Evolutionary conservation across 192 early-diverging fungal species (phyloP), one percentile per base, ranked within the genome.

Genomic region (Entophlyctis helioformis): DNA sequence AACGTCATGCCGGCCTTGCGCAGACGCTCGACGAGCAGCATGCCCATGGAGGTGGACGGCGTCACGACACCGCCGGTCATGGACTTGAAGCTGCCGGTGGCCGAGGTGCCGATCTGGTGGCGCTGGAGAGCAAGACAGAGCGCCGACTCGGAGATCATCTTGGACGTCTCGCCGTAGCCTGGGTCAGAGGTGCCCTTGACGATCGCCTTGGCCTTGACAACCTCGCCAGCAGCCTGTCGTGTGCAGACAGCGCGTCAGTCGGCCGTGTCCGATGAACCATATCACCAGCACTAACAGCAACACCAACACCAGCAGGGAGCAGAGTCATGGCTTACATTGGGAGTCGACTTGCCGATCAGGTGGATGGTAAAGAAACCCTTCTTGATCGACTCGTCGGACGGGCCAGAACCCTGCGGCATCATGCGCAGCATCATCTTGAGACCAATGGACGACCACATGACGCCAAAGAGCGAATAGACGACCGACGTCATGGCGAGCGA

Each of bases 131-230:
- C 73, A 39, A 91, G 50, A 38, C 75, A 81, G 19, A 91, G 60
- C 0, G 87, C 88, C 24, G 81, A 64, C 50, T 95, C 87, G 21
- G 79, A 71, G 21, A 90, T 51, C 66, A 87, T 85, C 35, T 72
- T 71, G 40, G 77, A 74, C 1, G 87, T 91, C 51, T 86, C 86
- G 23, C 65, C 66, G 60, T 95, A 95, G 1, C 88, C 87, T 6
- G 86, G 81, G 48, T 93, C 90, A 16, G 66, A 66, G 12, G 66
- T 66, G 3, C 63, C 67, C 40, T 54, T 67, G 22, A 80, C 62
- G 20, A 47, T 59, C 15, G 56, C 78, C 22, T 60, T 44, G 18
- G 69, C 72, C 16, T 62, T 66, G 9, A 60, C 33, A 15, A n/a
- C n/a, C n/a, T n/a, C n/a, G n/a, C n/a, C n/a, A n/a, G n/a, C n/a